phyloP scores from a whole-genome alignment of 2,329 filamentous ascomycete genomes.

The Pyrenophora teres region DNA sequence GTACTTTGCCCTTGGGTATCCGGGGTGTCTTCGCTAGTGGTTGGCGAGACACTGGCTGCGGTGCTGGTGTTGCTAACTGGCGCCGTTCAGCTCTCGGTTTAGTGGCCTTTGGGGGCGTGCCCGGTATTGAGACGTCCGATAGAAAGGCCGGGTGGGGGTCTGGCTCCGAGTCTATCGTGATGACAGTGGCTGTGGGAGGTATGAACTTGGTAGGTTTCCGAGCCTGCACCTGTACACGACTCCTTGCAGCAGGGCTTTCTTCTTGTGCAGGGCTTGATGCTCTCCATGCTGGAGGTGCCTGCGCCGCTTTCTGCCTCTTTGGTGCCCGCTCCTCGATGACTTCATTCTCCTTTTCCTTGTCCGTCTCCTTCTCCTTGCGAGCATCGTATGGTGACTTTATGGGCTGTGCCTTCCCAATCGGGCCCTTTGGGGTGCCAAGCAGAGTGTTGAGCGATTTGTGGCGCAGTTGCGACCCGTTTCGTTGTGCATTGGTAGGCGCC shows the following conservation, averaged over 20 bases:
- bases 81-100: background rate
- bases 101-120: constrained; percentile 19
- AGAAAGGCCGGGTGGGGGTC: constrained; percentile 22
- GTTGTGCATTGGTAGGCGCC: constrained; percentile 20
- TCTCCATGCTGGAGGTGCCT: constrained; percentile 10
- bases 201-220: constrained; percentile 22
- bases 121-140: constrained; percentile 33
- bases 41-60: constrained; percentile 3
- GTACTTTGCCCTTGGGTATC: constrained; percentile 32
- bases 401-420: constrained; percentile 64
- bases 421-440: constrained; percentile 67
- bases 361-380: constrained; percentile 32
- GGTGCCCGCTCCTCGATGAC: constrained; percentile 41
- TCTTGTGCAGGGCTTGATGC: constrained; percentile 24
- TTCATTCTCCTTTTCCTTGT: constrained; percentile 28
- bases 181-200: constrained; percentile 36
- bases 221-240: constrained; percentile 24
- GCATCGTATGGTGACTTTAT: constrained; percentile 71
- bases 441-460: constrained; percentile 66
- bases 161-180: constrained; percentile 45
- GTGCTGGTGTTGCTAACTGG: constrained; percentile 7
- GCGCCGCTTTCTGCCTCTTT: constrained; percentile 47
- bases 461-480: constrained; percentile 49
- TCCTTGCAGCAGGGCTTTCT: constrained; percentile 20
- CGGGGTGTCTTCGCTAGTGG: constrained; percentile 22